Evolutionary conservation across 2,329 filamentous ascomycete species (phyloP).

Genomic region (Scytalidium sp.): DNA sequence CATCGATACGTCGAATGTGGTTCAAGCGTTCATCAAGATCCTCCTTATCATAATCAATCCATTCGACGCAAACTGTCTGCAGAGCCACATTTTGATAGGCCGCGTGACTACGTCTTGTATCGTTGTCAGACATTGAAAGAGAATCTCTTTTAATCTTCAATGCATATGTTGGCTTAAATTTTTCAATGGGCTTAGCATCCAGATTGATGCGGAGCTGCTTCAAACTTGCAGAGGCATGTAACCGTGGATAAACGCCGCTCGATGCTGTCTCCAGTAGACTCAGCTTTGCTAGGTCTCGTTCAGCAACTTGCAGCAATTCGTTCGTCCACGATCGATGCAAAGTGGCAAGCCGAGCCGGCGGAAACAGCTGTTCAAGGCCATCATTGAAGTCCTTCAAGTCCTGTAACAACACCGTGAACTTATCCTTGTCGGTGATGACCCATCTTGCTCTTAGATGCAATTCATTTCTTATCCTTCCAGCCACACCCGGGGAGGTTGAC

Average conservation of each 20-base stretch:
- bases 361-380: slow-evolving; percentile 45
- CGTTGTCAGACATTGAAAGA: slow-evolving; percentile 23
- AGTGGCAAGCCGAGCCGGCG: slow-evolving; percentile 36
- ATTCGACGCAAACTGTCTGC: slow-evolving; percentile 38
- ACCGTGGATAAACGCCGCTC: slow-evolving; percentile 38
- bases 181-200: slow-evolving; percentile 36
- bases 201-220: slow-evolving; percentile 46
- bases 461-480: slow-evolving; percentile 16
- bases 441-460: slow-evolving; percentile 35
- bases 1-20: slow-evolving; percentile 42
- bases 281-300: slow-evolving; percentile 39
- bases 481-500: slow-evolving; percentile 1
- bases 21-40: slow-evolving; percentile 38
- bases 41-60: slow-evolving; percentile 40
- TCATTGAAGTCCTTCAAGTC: slow-evolving; percentile 47
- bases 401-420: slow-evolving; percentile 36
- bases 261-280: slow-evolving; percentile 39
- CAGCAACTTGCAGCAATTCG: slow-evolving; percentile 42
- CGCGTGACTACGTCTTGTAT: slow-evolving; percentile 25
- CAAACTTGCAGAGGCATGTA: slow-evolving; percentile 39
- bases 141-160: slow-evolving; percentile 34
- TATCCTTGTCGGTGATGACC: slow-evolving; percentile 46
- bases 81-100: slow-evolving; percentile 31
- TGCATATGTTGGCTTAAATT: slow-evolving; percentile 40
- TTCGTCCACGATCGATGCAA: slow-evolving; percentile 44